Evolutionary conservation across 768 basidiomycete genomes (phyloP).

Genomic region (Pholiota conissans): DNA sequence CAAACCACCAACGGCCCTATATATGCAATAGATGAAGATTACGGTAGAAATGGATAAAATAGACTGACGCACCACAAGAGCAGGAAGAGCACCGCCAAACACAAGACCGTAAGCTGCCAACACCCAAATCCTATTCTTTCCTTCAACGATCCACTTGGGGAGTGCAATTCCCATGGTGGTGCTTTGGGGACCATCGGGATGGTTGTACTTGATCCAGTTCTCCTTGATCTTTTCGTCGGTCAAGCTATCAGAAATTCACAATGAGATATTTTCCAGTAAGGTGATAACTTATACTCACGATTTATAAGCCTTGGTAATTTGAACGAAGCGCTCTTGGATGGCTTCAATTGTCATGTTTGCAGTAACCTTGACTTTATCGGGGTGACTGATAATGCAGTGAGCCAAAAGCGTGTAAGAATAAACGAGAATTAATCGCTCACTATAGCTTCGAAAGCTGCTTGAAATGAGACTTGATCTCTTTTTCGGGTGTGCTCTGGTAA

Average conservation of each 20-base stretch:
- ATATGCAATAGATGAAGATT: not conserved
- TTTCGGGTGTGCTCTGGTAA: constrained; percentile 71
- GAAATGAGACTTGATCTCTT: constrained; percentile 95
- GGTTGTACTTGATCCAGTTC: constrained; percentile 86
- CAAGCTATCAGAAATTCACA: constrained; percentile 45
- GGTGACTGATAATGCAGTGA: constrained; percentile 61
- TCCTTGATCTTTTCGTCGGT: constrained; percentile 92
- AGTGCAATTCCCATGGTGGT: constrained; percentile 93
- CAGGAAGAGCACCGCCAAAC: constrained; percentile 87
- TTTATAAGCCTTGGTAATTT: constrained; percentile 98
- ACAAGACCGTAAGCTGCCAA: constrained; percentile 83
- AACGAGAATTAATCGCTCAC: constrained; percentile 40
- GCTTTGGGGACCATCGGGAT: constrained; percentile 97
- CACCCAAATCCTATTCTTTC: constrained; percentile 90
- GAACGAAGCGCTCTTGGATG: constrained; percentile 84
- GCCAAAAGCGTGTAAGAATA: not conserved
- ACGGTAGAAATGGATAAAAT: not conserved
- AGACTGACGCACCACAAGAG: constrained; percentile 66
- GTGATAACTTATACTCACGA: constrained; percentile 47
- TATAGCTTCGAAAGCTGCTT: constrained; percentile 88
- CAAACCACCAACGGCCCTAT: constrained; percentile 97
- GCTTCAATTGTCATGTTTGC: constrained; percentile 84
- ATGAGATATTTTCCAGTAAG: not conserved
- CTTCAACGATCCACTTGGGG: constrained; percentile 90
- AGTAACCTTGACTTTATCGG: constrained; percentile 89